phyloP scores from a whole-genome alignment of 2,329 filamentous ascomycete species.

The Grosmannia clavigera region DNA sequence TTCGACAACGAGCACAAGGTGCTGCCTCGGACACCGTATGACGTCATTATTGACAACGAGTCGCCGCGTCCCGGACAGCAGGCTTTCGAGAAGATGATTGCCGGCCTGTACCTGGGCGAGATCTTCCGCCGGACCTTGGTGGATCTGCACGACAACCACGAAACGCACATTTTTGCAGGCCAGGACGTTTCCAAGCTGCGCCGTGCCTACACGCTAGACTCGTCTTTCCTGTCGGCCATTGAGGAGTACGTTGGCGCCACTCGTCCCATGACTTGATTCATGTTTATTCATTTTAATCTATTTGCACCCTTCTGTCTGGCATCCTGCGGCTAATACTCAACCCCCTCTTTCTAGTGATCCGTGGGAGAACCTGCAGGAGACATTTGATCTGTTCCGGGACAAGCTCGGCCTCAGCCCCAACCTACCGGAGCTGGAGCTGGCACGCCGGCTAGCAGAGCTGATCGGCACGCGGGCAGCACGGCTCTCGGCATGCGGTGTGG shows the following conservation, averaged over 20 bases:
- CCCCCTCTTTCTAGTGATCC: constrained; percentile 51
- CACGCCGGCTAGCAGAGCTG: constrained; percentile 79
- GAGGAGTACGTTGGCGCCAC: constrained; percentile 53
- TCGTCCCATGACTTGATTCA: neutral
- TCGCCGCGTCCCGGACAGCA: constrained; percentile 90
- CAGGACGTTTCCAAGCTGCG: constrained; percentile 73
- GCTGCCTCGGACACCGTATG: constrained; percentile 74
- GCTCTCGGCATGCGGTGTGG: constrained; percentile 86
- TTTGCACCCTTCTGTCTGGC: neutral
- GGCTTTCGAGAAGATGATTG: constrained; percentile 96
- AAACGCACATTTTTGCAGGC: constrained; percentile 64
- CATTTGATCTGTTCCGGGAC: constrained; percentile 65
- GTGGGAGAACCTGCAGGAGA: constrained; percentile 90
- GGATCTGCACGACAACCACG: constrained; percentile 70
- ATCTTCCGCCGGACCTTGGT: constrained; percentile 82
- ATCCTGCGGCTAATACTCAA: neutral
- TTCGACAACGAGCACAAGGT: constrained; percentile 91
- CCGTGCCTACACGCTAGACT: constrained; percentile 80
- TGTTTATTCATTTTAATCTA: neutral
- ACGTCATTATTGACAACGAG: constrained; percentile 76
- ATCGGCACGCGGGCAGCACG: constrained; percentile 92
- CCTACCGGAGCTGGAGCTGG: constrained; percentile 73
- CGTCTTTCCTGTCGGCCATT: constrained; percentile 84
- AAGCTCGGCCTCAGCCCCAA: constrained; percentile 61
- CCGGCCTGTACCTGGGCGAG: constrained; percentile 86